A percentile compares a stretch with the other conserved stretches of the same genome.
These are phyloP conservation scores for Xylaria sp. DNA, from an alignment of 2,329 filamentous ascomycete genomes.

Conservation along the genomic window DNA sequence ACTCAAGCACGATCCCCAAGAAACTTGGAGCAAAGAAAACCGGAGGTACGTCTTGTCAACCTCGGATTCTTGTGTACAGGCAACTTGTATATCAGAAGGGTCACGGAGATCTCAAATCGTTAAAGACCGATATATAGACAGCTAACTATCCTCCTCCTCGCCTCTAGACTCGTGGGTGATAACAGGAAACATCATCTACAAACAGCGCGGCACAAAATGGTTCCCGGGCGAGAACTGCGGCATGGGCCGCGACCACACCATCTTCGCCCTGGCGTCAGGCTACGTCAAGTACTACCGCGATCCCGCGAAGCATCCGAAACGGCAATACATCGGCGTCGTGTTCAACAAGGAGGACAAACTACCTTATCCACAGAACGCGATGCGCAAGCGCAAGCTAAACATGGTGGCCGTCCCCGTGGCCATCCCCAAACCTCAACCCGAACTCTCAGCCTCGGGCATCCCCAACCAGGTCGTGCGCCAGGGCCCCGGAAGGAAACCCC, in stretches of 20 bases:
- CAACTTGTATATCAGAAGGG: neutral
- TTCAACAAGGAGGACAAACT: slow-evolving; percentile 84
- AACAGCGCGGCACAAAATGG: slow-evolving; percentile 94
- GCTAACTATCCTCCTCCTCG: neutral
- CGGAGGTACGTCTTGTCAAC: slow-evolving; percentile 69
- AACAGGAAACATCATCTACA: slow-evolving; percentile 97
- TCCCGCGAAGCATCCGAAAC: slow-evolving; percentile 80
- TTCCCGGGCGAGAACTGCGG: slow-evolving; percentile 94
- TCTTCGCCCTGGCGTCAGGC: slow-evolving; percentile 84
- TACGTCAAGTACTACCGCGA: slow-evolving; percentile 99
- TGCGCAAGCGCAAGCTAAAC: slow-evolving; percentile 78
- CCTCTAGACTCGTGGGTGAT: slow-evolving; percentile 85
- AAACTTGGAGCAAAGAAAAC: slow-evolving; percentile 94
- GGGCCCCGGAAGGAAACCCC: slow-evolving; percentile 44
- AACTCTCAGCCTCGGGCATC: slow-evolving; percentile 61
- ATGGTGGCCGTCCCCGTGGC: slow-evolving; percentile 69
- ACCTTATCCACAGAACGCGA: slow-evolving; percentile 78
- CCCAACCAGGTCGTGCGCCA: slow-evolving; percentile 57
- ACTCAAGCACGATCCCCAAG: slow-evolving; percentile 73
- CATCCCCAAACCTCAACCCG: slow-evolving; percentile 49
- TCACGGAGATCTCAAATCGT: neutral
- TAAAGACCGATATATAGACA: neutral
- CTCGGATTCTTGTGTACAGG: neutral
- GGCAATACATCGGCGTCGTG: slow-evolving; percentile 94
- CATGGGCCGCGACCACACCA: slow-evolving; percentile 96